A percentile compares a stretch with the other conserved stretches of the same genome.
These are phyloP conservation scores for Gentiana straminea DNA, from an alignment of 257 asterid species.

Conservation along the genomic window DNA sequence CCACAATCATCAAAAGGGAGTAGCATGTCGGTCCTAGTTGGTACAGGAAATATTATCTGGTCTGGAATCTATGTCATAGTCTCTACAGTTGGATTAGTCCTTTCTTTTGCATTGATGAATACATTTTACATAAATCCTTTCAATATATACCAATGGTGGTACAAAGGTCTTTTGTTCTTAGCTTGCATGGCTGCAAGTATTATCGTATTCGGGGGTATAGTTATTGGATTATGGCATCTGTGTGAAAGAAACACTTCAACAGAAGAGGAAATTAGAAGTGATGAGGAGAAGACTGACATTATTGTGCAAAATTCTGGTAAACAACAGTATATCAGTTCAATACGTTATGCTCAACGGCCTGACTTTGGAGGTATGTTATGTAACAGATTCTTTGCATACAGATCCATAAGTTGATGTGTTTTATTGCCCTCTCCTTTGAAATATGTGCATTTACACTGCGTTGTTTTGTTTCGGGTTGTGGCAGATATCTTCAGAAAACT, in stretches of 20 bases:
- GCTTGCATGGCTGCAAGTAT: constrained; percentile 51
- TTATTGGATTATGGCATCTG: constrained; percentile 58
- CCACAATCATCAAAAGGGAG: constrained; percentile 29
- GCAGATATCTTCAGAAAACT: constrained; percentile 45
- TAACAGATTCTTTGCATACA: no score
- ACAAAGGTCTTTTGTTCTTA: constrained; percentile 50
- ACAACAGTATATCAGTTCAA: constrained; percentile 20
- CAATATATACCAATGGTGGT: constrained; percentile 47
- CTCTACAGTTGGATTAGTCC: constrained; percentile 48
- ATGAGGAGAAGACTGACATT: constrained; percentile 6
- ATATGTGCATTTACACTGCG: no score
- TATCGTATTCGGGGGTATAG: constrained; percentile 53
- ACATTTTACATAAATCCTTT: constrained; percentile 48
- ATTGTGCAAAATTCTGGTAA: constrained; percentile 11
- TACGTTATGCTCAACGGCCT: constrained; percentile 62
- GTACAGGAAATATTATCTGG: constrained; percentile 79
- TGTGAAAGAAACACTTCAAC: constrained; percentile 41
- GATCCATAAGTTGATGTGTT: no score
- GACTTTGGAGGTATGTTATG: constrained; percentile 48
- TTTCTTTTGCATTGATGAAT: constrained; percentile 34
- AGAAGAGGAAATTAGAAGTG: constrained; percentile 6
- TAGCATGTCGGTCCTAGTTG: constrained; percentile 64
- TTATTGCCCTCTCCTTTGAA: no score
- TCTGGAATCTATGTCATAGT: constrained; percentile 52
- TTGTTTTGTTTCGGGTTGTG: background rate